Evolutionary conservation across 257 asterid species (phyloP).

Genomic region (Lantana camara): DNA sequence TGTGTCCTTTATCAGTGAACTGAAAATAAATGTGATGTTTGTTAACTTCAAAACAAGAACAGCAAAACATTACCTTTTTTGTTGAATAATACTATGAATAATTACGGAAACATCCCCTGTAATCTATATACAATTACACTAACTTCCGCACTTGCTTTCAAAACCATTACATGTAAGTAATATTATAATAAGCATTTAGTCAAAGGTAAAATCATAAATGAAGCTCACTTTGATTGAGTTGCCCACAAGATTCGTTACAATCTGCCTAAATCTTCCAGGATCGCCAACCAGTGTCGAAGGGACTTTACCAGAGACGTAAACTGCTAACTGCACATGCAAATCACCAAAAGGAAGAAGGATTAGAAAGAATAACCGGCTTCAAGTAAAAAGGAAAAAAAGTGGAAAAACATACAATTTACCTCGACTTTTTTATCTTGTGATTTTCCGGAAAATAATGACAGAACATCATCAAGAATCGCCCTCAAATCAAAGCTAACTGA

Average conservation of each 20-base stretch:
- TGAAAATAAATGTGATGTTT: conserved; percentile 35
- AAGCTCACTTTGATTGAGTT: conserved; percentile 92
- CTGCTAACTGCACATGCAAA: conserved; percentile 77
- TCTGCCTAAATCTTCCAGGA: conserved; percentile 94
- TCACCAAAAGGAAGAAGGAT: neutral
- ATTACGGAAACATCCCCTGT: too few relatives aligned
- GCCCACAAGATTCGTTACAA: conserved; percentile 83
- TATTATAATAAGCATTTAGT: too few relatives aligned
- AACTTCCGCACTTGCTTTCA: too few relatives aligned
- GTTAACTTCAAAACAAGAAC: neutral
- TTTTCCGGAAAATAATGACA: conserved; percentile 79
- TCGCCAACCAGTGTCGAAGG: conserved; percentile 83
- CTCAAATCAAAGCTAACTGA: conserved; percentile 47
- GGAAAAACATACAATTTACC: conserved; percentile 46
- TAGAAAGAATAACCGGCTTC: conserved; percentile 8
- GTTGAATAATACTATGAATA: too few relatives aligned
- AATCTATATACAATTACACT: too few relatives aligned
- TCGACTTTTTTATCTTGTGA: conserved; percentile 87
- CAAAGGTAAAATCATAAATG: too few relatives aligned
- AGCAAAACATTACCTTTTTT: too few relatives aligned
- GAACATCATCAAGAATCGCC: conserved; percentile 44
- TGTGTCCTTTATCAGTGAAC: conserved; percentile 96
- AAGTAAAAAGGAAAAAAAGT: conserved; percentile 8
- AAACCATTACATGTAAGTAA: too few relatives aligned
- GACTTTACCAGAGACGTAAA: conserved; percentile 74